Evolutionary conservation across 139 green algal genomes (phyloP).

Genomic region (Pycnococcus provasolii): DNA sequence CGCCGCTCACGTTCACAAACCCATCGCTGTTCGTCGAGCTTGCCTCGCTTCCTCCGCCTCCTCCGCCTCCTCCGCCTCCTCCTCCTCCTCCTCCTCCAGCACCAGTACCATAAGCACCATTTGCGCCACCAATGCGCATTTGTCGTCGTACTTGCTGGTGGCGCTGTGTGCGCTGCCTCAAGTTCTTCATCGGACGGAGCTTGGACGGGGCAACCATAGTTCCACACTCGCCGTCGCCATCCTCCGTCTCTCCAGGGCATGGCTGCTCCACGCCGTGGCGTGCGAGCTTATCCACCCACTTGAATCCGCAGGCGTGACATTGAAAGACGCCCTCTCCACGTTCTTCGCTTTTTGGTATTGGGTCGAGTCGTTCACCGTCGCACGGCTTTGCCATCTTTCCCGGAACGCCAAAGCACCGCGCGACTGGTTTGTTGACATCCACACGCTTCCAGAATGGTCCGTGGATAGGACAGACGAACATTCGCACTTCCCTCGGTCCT

Average conservation of each 20-base stretch:
- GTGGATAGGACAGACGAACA: background rate
- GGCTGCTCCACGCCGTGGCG: background rate
- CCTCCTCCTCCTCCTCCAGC: too few species aligned
- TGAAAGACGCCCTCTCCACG: background rate
- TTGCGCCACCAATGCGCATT: background rate
- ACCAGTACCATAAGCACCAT: background rate
- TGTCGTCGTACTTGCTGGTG: background rate
- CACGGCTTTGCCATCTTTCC: background rate
- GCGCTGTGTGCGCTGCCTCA: background rate
- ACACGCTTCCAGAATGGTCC: slow-evolving; percentile 3
- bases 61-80: background rate
- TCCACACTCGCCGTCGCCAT: background rate
- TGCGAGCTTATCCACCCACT: background rate
- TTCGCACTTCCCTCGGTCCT: background rate
- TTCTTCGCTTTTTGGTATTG: background rate
- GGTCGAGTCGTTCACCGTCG: background rate
- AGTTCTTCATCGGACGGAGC: background rate
- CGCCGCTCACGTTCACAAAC: too few species aligned
- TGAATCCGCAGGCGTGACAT: background rate
- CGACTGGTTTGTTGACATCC: background rate
- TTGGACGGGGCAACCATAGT: background rate
- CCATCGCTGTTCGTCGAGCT: too few species aligned
- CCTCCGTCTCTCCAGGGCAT: background rate
- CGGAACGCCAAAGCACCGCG: background rate
- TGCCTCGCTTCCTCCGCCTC: background rate